Evolutionary conservation across 495 filamentous ascomycete species (phyloP).

Genomic region (Rostrohypoxylon terebratum): DNA sequence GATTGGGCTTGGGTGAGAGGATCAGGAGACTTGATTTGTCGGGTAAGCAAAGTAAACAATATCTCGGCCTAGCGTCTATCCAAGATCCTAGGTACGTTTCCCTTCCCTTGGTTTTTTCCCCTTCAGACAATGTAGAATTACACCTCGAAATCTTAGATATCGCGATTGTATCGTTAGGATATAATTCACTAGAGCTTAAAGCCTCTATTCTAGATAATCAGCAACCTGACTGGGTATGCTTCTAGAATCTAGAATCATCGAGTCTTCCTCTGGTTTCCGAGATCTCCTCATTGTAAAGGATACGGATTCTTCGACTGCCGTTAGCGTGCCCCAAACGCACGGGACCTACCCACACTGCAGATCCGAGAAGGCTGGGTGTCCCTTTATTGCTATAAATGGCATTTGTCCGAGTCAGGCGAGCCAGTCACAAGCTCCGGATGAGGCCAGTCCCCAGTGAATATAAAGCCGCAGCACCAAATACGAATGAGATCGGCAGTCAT

Average conservation of each 20-base stretch:
- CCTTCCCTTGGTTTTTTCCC: neutral
- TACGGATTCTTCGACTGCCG: constrained; percentile 32
- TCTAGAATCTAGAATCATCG: constrained; percentile 31
- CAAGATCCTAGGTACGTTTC: neutral
- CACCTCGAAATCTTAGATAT: neutral
- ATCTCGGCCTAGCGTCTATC: neutral
- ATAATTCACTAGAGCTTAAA: constrained; percentile 2
- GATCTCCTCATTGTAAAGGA: constrained; percentile 9
- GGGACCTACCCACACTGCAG: constrained; percentile 20
- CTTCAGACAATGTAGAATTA: neutral
- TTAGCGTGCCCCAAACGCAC: constrained; percentile 36
- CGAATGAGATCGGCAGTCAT: constrained; percentile 45
- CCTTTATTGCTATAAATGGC: constrained; percentile 40
- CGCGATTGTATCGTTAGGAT: neutral
- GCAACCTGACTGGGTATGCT: constrained; percentile 26
- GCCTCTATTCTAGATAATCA: neutral
- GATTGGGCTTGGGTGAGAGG: neutral
- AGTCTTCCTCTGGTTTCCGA: neutral
- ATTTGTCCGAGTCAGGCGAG: constrained; percentile 18
- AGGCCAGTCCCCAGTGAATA: constrained; percentile 14
- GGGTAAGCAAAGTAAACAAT: neutral
- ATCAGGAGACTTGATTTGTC: constrained; percentile 2
- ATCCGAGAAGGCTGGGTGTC: constrained; percentile 18
- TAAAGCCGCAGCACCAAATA: constrained; percentile 43
- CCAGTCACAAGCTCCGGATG: constrained; percentile 30